These are phyloP conservation scores for Botrytis sinoallii DNA, from an alignment of 2,329 filamentous ascomycete genomes.

Conservation along the genomic window DNA sequence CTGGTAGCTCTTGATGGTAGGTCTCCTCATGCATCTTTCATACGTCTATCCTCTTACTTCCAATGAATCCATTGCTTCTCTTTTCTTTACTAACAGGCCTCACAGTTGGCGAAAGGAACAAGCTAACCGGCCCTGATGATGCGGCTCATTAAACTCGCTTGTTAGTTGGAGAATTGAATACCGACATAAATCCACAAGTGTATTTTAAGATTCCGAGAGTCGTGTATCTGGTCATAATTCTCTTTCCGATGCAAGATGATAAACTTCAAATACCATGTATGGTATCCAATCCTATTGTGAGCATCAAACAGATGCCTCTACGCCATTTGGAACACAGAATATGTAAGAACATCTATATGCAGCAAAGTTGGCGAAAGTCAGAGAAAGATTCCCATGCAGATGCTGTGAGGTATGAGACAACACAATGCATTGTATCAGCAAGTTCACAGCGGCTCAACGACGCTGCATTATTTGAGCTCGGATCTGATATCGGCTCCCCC, in stretches of 20 bases:
- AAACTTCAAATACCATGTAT: neutral
- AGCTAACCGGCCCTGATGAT: constrained; percentile 24
- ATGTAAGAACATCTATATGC: neutral
- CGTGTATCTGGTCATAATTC: neutral
- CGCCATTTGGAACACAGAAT: neutral
- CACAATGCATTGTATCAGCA: neutral
- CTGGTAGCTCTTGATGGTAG: constrained; percentile 75
- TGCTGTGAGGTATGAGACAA: neutral
- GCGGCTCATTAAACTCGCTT: constrained; percentile 3
- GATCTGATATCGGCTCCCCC: neutral
- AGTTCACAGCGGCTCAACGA: neutral
- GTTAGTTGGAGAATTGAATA: neutral
- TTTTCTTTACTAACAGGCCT: neutral
- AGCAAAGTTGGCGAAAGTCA: neutral
- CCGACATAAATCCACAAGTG: neutral
- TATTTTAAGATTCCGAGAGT: neutral
- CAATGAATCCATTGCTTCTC: neutral
- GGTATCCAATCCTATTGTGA: neutral
- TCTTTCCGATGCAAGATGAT: neutral
- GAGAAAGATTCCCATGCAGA: neutral
- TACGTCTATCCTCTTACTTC: neutral
- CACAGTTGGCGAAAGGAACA: constrained; percentile 37
- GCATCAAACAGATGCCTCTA: neutral
- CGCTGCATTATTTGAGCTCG: neutral
- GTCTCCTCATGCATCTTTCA: constrained; percentile 31